Base-by-base conservation (phyloP, 176 grass and related monocot genomes). In the Paspalum vaginatum region DNA sequence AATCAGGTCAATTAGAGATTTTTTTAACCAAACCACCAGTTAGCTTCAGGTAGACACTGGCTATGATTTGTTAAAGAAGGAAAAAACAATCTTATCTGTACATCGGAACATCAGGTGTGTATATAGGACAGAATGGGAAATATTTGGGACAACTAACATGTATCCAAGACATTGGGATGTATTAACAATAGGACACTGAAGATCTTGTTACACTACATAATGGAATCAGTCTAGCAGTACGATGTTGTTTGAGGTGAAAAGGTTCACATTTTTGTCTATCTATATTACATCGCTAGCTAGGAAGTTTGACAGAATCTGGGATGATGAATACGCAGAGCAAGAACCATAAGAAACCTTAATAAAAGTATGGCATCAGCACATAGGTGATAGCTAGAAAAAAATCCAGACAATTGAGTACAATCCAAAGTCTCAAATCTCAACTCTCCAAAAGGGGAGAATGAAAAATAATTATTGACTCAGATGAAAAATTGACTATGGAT, bases 401-500 rank as follows among this genome's bases (percentile, higher is more conserved):
- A 17, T 61, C 37, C 9, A 65, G 4, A 14, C 64, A 75, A 48
- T 22, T 25, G 39, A 84, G 52, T 38, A n/a, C n/a, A n/a, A n/a
- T n/a, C n/a, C n/a, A 45, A 45, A 20, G 4, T 72, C 16, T n/a
- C 6, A 41, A 39, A 41, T 54, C 17, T 40, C 7, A 53, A 39
- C 9, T 54, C 48, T 52, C 15, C 26, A 51, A 38, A 73, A 39
- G 12, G 17, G 16, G 17, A 16, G 46, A 1, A 25, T 38, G 15
- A 27, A 70, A 49, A 72, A 38, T n/a, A 20, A 5, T 39, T 39
- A 18, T 46, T 10, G 60, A 63, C 18, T 76, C 17, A 54, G 43
- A 60, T 32, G 0, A 60, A 26, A 81, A 67, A 12, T 66, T 81
- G 27, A 22, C 22, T 81, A n/a, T 60, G 66, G 40, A 68, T 67